These are phyloP conservation scores for Aspergillus eucalypticola DNA, from an alignment of 2,329 filamentous ascomycete species.

Conservation along the genomic window DNA sequence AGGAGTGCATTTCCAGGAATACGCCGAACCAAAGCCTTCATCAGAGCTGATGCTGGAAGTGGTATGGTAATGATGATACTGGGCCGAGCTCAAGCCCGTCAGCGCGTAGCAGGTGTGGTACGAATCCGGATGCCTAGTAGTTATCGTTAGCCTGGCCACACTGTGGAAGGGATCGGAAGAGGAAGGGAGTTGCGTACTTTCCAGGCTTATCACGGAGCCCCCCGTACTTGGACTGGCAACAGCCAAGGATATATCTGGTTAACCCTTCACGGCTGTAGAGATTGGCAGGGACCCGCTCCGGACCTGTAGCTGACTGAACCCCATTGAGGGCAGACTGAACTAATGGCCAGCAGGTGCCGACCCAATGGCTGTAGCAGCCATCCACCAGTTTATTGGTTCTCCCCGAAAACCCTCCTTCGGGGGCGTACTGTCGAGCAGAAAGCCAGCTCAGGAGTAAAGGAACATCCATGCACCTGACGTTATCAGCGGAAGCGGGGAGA, in stretches of 20 bases:
- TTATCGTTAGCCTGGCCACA: constrained; percentile 20
- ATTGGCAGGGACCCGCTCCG: constrained; percentile 28
- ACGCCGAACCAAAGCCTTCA: constrained; percentile 36
- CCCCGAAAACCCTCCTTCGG: constrained; percentile 89
- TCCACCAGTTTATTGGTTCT: constrained; percentile 98
- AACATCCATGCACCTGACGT: constrained; percentile 70
- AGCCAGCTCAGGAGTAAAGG: constrained; percentile 81
- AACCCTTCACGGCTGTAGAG: constrained; percentile 82
- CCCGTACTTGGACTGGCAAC: constrained; percentile 76
- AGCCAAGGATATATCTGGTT: constrained; percentile 84
- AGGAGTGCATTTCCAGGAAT: constrained; percentile 43
- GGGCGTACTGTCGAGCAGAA: constrained; percentile 81
- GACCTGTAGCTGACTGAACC: constrained; percentile 35
- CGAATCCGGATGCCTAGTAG: constrained; percentile 69
- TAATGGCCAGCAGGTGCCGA: constrained; percentile 90
- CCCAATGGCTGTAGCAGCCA: constrained; percentile 98
- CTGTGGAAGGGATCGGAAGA: background rate
- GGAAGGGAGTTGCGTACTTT: constrained; percentile 60
- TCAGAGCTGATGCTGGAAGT: constrained; percentile 33
- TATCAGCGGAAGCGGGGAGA: constrained; percentile 14
- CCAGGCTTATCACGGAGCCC: constrained; percentile 92
- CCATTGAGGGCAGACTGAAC: constrained; percentile 75
- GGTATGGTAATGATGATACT: constrained; percentile 62
- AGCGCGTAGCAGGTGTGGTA: constrained; percentile 95
- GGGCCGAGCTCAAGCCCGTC: constrained; percentile 77